A percentile compares a stretch with the other conserved stretches of the same genome.
Evolutionary conservation across 495 filamentous ascomycete species (phyloP).

Genomic region (Hypoxylon cercidicola): DNA sequence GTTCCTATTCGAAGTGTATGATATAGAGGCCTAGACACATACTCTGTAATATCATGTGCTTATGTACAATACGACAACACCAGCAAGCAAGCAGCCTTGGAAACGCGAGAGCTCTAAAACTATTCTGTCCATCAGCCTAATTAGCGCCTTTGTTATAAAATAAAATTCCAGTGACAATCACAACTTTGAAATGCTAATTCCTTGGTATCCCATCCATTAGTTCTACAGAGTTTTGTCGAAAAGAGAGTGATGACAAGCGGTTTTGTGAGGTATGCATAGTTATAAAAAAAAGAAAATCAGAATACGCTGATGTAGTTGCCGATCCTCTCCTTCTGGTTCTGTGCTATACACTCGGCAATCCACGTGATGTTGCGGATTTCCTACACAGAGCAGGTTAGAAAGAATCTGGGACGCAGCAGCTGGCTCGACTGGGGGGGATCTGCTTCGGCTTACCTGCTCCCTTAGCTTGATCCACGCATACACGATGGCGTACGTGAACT

Average conservation of each 20-base stretch:
- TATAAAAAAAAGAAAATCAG: conserved; percentile 45
- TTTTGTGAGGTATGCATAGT: conserved; percentile 16
- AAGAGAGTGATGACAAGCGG: conserved; percentile 20
- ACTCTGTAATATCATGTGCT: conserved; percentile 38
- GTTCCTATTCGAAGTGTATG: conserved; percentile 32
- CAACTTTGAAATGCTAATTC: conserved; percentile 33
- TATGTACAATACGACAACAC: conserved; percentile 41
- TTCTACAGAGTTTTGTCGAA: conserved; percentile 46
- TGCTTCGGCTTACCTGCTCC: conserved; percentile 79
- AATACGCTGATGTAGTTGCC: conserved; percentile 99
- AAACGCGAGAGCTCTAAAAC: conserved; percentile 33
- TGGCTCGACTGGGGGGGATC: neutral
- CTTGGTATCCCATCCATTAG: conserved; percentile 45
- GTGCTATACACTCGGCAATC: conserved; percentile 99
- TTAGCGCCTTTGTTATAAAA: conserved; percentile 32
- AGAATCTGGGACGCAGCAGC: neutral
- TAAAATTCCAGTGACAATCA: conserved; percentile 27
- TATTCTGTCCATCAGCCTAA: conserved; percentile 35
- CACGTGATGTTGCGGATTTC: conserved; percentile 99
- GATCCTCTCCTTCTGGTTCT: conserved; percentile 99
- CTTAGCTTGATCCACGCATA: conserved; percentile 98
- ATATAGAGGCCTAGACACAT: conserved; percentile 41
- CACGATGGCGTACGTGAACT: conserved; percentile 94
- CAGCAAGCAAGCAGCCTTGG: conserved; percentile 19
- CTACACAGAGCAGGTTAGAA: conserved; percentile 57